Percentiles rank a stretch among this genome's conserved stretches.
phyloP scores from a whole-genome alignment of 1,139 yeast genomes.

The Scheffersomyces quercinus region DNA sequence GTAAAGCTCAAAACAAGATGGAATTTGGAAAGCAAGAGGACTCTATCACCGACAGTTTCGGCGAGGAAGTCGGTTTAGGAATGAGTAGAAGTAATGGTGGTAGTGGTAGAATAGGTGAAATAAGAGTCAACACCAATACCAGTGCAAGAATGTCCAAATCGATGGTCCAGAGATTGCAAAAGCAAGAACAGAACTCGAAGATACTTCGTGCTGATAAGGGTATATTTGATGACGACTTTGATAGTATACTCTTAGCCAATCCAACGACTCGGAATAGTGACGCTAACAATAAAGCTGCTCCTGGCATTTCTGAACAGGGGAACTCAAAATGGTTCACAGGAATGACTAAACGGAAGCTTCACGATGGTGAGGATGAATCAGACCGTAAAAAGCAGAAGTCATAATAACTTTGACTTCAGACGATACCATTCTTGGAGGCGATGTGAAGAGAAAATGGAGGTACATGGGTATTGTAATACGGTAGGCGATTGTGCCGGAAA shows the following conservation, averaged over 20 bases:
- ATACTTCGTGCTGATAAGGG: slow-evolving; percentile 3
- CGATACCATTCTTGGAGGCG: too few relatives aligned
- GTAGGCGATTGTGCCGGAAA: too few relatives aligned
- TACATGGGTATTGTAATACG: too few relatives aligned
- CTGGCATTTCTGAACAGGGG: slow-evolving; percentile 1
- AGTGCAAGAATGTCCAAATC: slow-evolving; percentile 56
- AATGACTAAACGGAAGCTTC: slow-evolving; percentile 16
- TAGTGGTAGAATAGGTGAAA: slow-evolving; percentile 32
- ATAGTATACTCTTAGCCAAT: slow-evolving; percentile 13
- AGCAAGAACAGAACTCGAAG: slow-evolving; percentile 3
- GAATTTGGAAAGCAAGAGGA: slow-evolving; percentile 77
- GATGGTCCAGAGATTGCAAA: slow-evolving; percentile 47
- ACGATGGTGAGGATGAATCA: slow-evolving; percentile 1
- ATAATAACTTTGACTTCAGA: background rate
- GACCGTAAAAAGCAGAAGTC: background rate
- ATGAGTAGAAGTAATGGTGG: slow-evolving; percentile 50
- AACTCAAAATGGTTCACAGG: slow-evolving; percentile 24
- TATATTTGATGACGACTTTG: slow-evolving; percentile 17
- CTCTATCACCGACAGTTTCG: slow-evolving; percentile 61
- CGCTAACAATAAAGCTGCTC: slow-evolving; percentile 6
- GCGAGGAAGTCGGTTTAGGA: slow-evolving; percentile 83
- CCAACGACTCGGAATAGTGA: background rate
- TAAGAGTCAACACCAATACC: slow-evolving; percentile 41
- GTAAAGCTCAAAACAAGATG: slow-evolving; percentile 82
- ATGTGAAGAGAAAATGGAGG: too few relatives aligned